Conservation (phyloP, 495 filamentous ascomycete genomes). For the Talaromyces wortmannii region DNA sequence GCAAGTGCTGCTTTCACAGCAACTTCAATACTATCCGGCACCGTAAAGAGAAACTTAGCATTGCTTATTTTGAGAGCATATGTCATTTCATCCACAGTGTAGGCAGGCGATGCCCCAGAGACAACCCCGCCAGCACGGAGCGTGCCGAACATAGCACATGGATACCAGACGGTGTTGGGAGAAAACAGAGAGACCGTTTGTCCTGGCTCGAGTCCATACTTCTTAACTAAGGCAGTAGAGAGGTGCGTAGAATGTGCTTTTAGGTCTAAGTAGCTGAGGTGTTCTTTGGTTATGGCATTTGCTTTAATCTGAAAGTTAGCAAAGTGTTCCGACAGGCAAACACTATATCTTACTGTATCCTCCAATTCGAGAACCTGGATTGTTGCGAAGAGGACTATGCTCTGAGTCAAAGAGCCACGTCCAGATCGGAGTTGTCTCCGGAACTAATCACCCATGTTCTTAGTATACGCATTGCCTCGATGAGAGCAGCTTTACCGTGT, state of each 20-base stretch:
- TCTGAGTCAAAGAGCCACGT: constrained; percentile 53
- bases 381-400: constrained; percentile 32
- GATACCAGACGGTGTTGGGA: constrained; percentile 46
- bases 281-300: constrained; percentile 48
- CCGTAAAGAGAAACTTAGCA: constrained; percentile 50
- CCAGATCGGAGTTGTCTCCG: constrained; percentile 47
- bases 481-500: neutral
- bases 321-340: neutral
- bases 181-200: constrained; percentile 50
- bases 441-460: constrained; percentile 30
- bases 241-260: constrained; percentile 43
- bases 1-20: constrained; percentile 43
- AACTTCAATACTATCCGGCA: constrained; percentile 39
- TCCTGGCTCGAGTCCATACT: constrained; percentile 38
- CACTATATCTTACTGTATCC: constrained; percentile 29
- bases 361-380: constrained; percentile 24
- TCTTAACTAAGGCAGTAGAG: constrained; percentile 47
- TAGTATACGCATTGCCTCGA: neutral
- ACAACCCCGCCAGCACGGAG: constrained; percentile 45
- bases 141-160: constrained; percentile 49
- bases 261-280: constrained; percentile 45
- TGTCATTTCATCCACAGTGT: constrained; percentile 56
- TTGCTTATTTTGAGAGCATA: constrained; percentile 48
- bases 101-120: constrained; percentile 51
- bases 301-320: neutral